phyloP scores from a whole-genome alignment of 1,284 basidiomycete species.

The Rhodofomes roseus region DNA sequence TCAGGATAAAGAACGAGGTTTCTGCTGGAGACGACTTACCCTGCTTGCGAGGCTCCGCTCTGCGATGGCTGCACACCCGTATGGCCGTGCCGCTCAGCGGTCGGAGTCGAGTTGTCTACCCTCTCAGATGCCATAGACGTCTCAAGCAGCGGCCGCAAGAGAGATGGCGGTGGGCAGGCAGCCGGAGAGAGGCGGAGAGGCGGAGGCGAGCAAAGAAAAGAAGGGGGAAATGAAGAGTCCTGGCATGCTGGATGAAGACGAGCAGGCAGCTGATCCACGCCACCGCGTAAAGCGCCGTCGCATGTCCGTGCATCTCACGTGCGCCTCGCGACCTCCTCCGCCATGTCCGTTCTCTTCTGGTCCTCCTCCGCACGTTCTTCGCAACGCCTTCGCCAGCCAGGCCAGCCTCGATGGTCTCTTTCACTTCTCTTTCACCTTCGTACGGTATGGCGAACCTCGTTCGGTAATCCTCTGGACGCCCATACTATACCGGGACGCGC shows the following conservation, averaged over 20 bases:
- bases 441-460: too few relatives aligned
- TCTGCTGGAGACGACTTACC: conserved; percentile 5
- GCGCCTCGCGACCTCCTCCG: too few relatives aligned
- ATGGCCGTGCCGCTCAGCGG: conserved; percentile 1
- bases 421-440: conserved; percentile 46
- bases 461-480: too few relatives aligned
- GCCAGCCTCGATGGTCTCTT: conserved; percentile 40
- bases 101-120: neutral
- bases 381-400: conserved; percentile 47
- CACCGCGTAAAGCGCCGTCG: neutral
- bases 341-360: neutral
- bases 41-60: conserved; percentile 15
- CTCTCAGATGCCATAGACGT: neutral
- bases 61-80: neutral
- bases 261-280: neutral
- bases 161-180: neutral
- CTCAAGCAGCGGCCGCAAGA: neutral
- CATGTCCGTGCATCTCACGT: neutral
- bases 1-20: neutral
- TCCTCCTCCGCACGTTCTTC: conserved; percentile 16
- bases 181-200: neutral
- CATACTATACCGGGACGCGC: too few relatives aligned
- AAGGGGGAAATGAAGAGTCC: neutral
- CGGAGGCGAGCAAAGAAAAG: neutral
- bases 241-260: neutral